phyloP scores from a whole-genome alignment of 2,329 filamentous ascomycete species.

The Colletotrichum gloeosporioides region DNA sequence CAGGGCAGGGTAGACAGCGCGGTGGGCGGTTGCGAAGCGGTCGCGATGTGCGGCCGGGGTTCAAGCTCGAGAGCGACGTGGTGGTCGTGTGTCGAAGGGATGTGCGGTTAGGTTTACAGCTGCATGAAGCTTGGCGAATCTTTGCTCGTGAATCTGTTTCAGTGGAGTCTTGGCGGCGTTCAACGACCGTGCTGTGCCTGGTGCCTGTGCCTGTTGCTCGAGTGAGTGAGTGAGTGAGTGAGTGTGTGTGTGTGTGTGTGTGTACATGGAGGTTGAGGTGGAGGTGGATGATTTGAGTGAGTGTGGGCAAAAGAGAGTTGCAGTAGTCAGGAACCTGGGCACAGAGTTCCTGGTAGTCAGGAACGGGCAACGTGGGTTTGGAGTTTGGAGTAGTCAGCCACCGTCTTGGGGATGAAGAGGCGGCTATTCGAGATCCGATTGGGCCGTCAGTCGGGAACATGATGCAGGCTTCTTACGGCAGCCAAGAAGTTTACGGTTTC shows the following conservation, averaged over 20 bases:
- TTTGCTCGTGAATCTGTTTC: constrained; percentile 17
- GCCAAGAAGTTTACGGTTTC: constrained; percentile 22
- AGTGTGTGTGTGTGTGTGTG: not conserved
- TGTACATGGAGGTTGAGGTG: not conserved
- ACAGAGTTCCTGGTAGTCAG: not conserved
- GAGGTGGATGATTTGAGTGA: not conserved
- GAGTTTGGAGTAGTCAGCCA: not conserved
- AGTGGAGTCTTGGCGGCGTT: constrained; percentile 10
- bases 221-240: too few relatives aligned
- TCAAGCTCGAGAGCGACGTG: not conserved
- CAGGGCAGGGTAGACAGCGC: not conserved
- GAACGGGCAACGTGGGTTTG: not conserved
- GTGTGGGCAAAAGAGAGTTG: not conserved
- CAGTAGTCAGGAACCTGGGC: not conserved
- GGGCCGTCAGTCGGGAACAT: not conserved
- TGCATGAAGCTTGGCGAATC: constrained; percentile 23
- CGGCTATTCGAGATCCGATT: constrained; percentile 13
- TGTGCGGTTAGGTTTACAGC: not conserved
- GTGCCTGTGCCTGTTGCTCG: not conserved
- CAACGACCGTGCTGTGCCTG: constrained; percentile 16
- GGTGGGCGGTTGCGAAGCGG: not conserved
- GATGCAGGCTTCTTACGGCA: constrained; percentile 13
- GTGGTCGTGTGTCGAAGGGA: not conserved
- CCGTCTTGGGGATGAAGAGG: not conserved
- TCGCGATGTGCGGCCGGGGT: not conserved